Base-by-base conservation (phyloP, 768 basidiomycete genomes). In the Udeniomyces megalosporus region DNA sequence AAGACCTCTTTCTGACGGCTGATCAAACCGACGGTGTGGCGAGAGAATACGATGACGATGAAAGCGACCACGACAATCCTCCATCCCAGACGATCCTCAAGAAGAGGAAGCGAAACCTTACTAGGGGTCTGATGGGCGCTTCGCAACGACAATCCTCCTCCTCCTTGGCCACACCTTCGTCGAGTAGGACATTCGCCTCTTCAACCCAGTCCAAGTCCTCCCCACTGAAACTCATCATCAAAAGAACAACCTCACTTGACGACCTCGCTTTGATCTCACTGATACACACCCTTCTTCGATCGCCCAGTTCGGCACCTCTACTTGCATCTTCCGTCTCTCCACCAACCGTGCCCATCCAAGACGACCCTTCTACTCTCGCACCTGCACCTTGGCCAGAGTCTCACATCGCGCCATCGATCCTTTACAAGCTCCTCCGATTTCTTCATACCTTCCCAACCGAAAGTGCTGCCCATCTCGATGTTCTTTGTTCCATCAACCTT, bases 391-490 rank as follows among this genome's bases (percentile, higher is more conserved):
- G 42, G 42, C 64, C 65, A 53, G 50, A 68, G 12, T 58, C 56
- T 7, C 22, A 58, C 51, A 54, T 34, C 20, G 72, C 70, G 8
- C 55, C 64, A 8, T 54, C 66, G 3, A 77, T 95, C 53, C 78
- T 96, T 22, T 68, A 71, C 61, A 79, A 81, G 44, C 77, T 85
- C 58, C 71, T 75, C 17, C 77, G 77, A 14, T 88, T 92, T 70
- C 77, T 96, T 45, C 74, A 76, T 17, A 70, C 75, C 42, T 87
- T 86, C 70, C 79, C 83, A 1, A 67, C 76, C 10, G 89, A 95
- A 68, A 85, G 86, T 1, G 84, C 85, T 2, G 78, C 90, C 15
- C 82, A 91, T 67, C 80, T 82, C 17, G 81, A 89, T 67, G 85
- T 85, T 51, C 76, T 97, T 24, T 73, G 76, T 6, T 79, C 82